Percentiles rank a stretch among this genome's conserved stretches.
These are phyloP conservation scores for Citrus inodora DNA, from an alignment of 345 rosid genomes.

Conservation along the genomic window DNA sequence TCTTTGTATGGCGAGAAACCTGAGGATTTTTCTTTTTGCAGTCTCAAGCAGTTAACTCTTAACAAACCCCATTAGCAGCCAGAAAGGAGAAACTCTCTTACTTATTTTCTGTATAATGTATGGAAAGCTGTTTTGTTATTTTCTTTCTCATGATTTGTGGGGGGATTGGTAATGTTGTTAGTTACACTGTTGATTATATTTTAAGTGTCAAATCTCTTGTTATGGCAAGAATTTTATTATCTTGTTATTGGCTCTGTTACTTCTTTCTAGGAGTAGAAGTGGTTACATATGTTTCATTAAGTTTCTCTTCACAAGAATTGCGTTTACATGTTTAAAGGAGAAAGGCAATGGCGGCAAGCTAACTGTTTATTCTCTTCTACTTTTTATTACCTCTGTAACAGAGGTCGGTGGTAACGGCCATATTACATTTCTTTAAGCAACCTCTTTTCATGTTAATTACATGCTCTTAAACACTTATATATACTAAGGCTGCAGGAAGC, in stretches of 20 bases:
- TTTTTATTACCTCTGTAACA: not conserved
- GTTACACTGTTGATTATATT: not conserved
- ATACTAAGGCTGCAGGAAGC: not conserved
- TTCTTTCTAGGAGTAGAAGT: not conserved
- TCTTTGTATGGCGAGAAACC: no score
- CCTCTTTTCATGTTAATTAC: not conserved
- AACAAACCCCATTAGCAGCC: not conserved
- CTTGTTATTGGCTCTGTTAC: not conserved
- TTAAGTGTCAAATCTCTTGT: not conserved
- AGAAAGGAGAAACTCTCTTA: not conserved
- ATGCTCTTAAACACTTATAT: not conserved
- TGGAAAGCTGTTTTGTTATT: not conserved
- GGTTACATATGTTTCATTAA: not conserved
- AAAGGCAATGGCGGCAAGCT: conserved; percentile 11
- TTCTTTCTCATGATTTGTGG: no score
- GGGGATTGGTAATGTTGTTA: not conserved
- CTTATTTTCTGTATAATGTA: not conserved
- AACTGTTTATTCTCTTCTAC: conserved; percentile 11
- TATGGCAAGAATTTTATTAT: conserved; percentile 2
- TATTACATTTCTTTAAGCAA: not conserved
- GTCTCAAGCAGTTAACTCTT: no score
- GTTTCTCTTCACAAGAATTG: conserved; percentile 28
- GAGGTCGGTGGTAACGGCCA: conserved; percentile 32
- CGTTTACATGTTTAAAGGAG: conserved; percentile 17
- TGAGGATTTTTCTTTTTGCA: no score